Percentiles rank a stretch among this genome's conserved stretches.
Evolutionary conservation across 208 protist genomes (phyloP).

Genomic region (Acanthamoeba rhysodes): DNA sequence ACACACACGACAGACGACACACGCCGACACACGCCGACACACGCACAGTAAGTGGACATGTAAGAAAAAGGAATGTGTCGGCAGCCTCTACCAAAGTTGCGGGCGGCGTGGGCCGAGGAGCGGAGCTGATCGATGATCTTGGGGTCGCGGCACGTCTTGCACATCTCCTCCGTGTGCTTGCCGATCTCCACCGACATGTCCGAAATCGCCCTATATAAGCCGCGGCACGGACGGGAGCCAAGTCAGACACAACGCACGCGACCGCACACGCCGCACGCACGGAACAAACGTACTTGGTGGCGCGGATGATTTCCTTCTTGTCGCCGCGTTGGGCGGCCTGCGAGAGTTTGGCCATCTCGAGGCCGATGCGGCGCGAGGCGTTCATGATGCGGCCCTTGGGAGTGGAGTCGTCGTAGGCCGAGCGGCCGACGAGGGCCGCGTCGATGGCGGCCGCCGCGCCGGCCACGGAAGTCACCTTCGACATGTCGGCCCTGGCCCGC

Average conservation of each 20-base stretch:
- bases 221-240: too few species aligned
- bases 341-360: slow-evolving; percentile 69
- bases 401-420: neutral
- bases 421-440: neutral
- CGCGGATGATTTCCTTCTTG: slow-evolving; percentile 72
- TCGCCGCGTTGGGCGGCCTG: slow-evolving; percentile 11
- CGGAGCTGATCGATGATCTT: slow-evolving; percentile 61
- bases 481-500: slow-evolving; percentile 42
- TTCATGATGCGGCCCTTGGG: slow-evolving; percentile 54
- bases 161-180: slow-evolving; percentile 67
- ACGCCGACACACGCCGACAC: too few species aligned
- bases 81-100: slow-evolving; percentile 37
- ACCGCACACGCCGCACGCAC: neutral
- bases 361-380: slow-evolving; percentile 32
- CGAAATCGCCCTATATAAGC: neutral
- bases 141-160: slow-evolving; percentile 59
- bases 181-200: slow-evolving; percentile 58
- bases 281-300: neutral
- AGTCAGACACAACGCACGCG: neutral
- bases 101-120: slow-evolving; percentile 7
- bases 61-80: neutral
- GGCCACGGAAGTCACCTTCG: slow-evolving; percentile 50
- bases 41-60: neutral
- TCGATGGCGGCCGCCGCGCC: slow-evolving; percentile 65
- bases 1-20: neutral